Base-by-base conservation (phyloP, 306 rosid species). In the Cyamopsis tetragonoloba region DNA sequence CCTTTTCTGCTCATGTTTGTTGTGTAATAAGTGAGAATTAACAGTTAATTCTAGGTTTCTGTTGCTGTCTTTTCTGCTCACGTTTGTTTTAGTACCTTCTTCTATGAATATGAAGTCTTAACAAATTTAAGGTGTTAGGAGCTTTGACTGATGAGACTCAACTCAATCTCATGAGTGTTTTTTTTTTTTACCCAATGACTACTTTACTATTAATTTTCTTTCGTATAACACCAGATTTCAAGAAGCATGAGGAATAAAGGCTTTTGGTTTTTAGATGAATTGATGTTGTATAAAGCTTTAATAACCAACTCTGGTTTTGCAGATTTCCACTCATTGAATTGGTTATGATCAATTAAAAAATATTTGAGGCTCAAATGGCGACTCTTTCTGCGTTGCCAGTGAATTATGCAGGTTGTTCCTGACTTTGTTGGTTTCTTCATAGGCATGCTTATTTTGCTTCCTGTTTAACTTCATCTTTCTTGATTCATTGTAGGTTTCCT, bases 351-450 rank as follows among this genome's bases (percentile, higher is more conserved):
- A 14, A 42, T 26, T 55, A 43, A 43, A 64, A 63, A 71, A 50
- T 19, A 56, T 20, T 66, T 71, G 57, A 60, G 22, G 31, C 78
- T 12, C 53, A 71, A 70, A 88, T 86, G 96, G 66, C 12, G 19
- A 57, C 73, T 30, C 72, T 66, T 78, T 79, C 78, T 48, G 58
- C 5, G 8, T 31, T 70, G 6, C 72, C 70, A 56, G 80, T 53
- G 37, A 71, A 31, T 34, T 82, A 54, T 77, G 76, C 85, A 77
- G 85, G 85, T 81, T 63, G 22, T 31, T 46, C 20, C 68, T 39
- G 2, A 24, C 43, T 44, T 31, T 35, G 39, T 58, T 7, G 53
- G 35, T 62, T 61, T 49, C 32, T 34, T 17, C 53, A 3, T 28
- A 53, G 26, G 39, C 54, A 6, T 68, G 31, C 39, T 48, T 63